A percentile compares a stretch with the other conserved stretches of the same genome.
Conservation (phyloP, 1,284 basidiomycete genomes). For the Cutaneotrichosporon arboriforme region DNA sequence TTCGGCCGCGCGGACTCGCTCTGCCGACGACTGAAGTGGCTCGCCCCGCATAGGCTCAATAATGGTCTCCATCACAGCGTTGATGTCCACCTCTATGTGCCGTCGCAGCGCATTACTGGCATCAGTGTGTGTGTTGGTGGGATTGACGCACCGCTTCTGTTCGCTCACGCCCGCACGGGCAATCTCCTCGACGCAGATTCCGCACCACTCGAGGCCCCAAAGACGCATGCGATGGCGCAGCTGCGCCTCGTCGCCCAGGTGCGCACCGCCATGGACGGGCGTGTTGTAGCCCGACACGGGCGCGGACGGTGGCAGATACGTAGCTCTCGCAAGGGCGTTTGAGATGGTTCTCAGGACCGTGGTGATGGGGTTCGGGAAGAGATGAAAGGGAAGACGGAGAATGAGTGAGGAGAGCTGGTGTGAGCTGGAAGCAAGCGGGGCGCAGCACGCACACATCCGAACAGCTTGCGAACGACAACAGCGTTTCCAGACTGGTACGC, state of each 20-base stretch:
- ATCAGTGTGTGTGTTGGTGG: slow-evolving; percentile 1
- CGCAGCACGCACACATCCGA: slow-evolving; percentile 63
- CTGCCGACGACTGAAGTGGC: slow-evolving; percentile 13
- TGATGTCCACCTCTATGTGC: slow-evolving; percentile 53
- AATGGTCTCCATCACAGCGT: slow-evolving; percentile 65
- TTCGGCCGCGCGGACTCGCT: slow-evolving; percentile 54
- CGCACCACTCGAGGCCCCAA: slow-evolving; percentile 64
- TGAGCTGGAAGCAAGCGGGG: background rate
- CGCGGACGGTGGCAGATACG: slow-evolving; percentile 29
- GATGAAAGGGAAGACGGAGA: slow-evolving; percentile 37
- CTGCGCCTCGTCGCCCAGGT: slow-evolving; percentile 11
- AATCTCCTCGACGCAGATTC: slow-evolving; percentile 78
- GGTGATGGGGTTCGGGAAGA: slow-evolving; percentile 35
- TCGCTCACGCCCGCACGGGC: slow-evolving; percentile 66
- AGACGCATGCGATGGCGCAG: slow-evolving; percentile 30
- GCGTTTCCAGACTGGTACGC: slow-evolving; percentile 37
- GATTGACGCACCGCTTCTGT: slow-evolving; percentile 60
- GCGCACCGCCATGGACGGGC: slow-evolving; percentile 48
- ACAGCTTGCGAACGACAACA: slow-evolving; percentile 75
- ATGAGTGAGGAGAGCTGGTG: slow-evolving; percentile 39
- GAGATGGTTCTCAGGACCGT: slow-evolving; percentile 38
- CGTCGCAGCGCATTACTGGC: slow-evolving; percentile 30
- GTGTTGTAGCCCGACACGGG: slow-evolving; percentile 39
- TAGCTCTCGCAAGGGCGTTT: slow-evolving; percentile 28
- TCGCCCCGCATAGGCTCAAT: slow-evolving; percentile 52